Percentiles rank a stretch among this genome's conserved stretches.
Conservation (phyloP, 805 yeast genomes). For the Pichia manshurica region DNA sequence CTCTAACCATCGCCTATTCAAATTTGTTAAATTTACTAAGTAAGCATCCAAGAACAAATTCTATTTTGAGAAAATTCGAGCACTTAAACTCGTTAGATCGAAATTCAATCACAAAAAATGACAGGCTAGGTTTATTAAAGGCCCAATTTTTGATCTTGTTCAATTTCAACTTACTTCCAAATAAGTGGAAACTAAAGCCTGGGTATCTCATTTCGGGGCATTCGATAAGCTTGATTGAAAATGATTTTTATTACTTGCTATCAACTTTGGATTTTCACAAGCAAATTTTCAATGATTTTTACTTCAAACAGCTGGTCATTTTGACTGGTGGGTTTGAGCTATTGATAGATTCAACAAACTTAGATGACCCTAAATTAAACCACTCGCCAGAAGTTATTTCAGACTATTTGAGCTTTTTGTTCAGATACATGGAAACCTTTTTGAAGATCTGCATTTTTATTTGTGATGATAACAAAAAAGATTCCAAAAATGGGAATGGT, state of each 20-base stretch:
- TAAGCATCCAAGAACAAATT: conserved; percentile 30
- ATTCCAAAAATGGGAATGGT: background rate
- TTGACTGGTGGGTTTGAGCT: conserved; percentile 35
- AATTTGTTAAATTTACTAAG: conserved; percentile 38
- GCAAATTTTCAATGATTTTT: conserved; percentile 30
- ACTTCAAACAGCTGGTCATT: conserved; percentile 33
- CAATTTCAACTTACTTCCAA: conserved; percentile 38
- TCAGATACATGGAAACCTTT: conserved; percentile 36
- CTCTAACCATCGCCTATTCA: conserved; percentile 40
- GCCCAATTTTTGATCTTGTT: conserved; percentile 28
- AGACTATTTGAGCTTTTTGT: conserved; percentile 35
- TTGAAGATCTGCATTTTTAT: conserved; percentile 21
- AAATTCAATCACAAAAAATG: conserved; percentile 29
- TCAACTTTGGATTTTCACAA: conserved; percentile 28
- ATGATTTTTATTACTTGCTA: conserved; percentile 28
- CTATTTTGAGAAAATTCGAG: conserved; percentile 26
- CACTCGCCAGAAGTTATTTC: conserved; percentile 24
- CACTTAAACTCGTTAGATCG: conserved; percentile 22
- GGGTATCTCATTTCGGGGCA: conserved; percentile 29
- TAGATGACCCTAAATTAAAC: conserved; percentile 21
- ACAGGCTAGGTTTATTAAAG: conserved; percentile 28
- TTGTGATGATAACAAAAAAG: conserved; percentile 21
- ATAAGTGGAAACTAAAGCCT: conserved; percentile 31
- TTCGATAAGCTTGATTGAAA: conserved; percentile 26
- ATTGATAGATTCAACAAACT: conserved; percentile 23